Evolutionary conservation across 345 rosid species (phyloP).

Genomic region (Laguncularia racemosa): DNA sequence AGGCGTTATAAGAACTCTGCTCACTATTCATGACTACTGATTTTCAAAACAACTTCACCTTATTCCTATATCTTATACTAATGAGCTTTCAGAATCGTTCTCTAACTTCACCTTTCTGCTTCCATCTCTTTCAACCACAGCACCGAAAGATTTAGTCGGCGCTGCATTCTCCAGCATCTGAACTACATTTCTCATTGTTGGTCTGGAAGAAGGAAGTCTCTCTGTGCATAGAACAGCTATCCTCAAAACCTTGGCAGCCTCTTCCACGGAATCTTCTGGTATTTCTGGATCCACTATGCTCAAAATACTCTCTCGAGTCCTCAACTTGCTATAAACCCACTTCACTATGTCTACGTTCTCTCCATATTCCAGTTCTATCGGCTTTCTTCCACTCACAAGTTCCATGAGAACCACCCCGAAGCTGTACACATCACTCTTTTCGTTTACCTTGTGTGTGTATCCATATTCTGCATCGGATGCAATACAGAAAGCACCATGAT

Average conservation of each 20-base stretch:
- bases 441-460: conserved; percentile 68
- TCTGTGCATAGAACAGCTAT: conserved; percentile 70
- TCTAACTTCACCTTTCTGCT: conserved; percentile 18
- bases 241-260: conserved; percentile 56
- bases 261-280: conserved; percentile 43
- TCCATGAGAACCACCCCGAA: conserved; percentile 94
- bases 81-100: background rate
- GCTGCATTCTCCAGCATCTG: conserved; percentile 81
- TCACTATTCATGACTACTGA: too few species aligned
- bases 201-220: conserved; percentile 46
- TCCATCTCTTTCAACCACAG: conserved; percentile 36
- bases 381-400: conserved; percentile 72
- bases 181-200: conserved; percentile 80
- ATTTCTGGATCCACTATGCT: conserved; percentile 63
- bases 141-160: conserved; percentile 50
- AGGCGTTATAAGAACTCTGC: too few species aligned
- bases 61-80: too few species aligned
- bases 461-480: conserved; percentile 61
- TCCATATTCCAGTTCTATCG: conserved; percentile 73
- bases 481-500: background rate
- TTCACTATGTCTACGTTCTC: conserved; percentile 72
- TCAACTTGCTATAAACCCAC: conserved; percentile 63
- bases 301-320: conserved; percentile 39
- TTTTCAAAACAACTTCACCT: too few species aligned
- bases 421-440: conserved; percentile 91